Evolutionary conservation across 306 rosid genomes (phyloP).

Genomic region (Erythrophleum fordii): DNA sequence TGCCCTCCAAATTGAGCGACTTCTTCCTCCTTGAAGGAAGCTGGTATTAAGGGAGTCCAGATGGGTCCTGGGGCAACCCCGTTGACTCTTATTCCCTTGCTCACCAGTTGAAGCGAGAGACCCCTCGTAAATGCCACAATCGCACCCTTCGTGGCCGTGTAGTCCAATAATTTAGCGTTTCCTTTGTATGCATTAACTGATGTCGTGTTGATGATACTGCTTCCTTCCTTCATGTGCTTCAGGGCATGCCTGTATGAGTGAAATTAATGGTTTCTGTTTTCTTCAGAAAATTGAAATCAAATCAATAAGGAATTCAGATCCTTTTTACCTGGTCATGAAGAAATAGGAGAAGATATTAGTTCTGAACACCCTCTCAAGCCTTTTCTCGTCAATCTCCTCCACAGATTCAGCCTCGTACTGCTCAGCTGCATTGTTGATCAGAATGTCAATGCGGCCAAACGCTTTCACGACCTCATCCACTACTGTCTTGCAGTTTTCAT

Average conservation of each 20-base stretch:
- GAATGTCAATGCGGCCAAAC: conserved; percentile 63
- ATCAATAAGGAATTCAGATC: neutral
- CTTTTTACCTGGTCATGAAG: conserved; percentile 60
- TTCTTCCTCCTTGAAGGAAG: conserved; percentile 51
- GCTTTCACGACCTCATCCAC: conserved; percentile 60
- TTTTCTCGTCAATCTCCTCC: conserved; percentile 72
- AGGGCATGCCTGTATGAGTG: conserved; percentile 56
- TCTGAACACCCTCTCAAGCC: conserved; percentile 74
- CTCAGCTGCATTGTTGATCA: conserved; percentile 82
- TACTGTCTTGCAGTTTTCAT: conserved; percentile 69
- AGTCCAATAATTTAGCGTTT: conserved; percentile 50
- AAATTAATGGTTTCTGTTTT: neutral
- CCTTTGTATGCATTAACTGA: conserved; percentile 78
- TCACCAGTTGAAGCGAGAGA: conserved; percentile 64
- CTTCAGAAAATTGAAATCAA: neutral
- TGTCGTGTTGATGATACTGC: conserved; percentile 75
- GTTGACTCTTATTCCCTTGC: conserved; percentile 67
- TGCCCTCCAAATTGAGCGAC: conserved; percentile 44
- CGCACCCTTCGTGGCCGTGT: conserved; percentile 76
- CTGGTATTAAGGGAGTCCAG: conserved; percentile 72
- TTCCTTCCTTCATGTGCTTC: conserved; percentile 83
- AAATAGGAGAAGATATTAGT: conserved; percentile 77
- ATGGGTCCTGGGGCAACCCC: conserved; percentile 92
- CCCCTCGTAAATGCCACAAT: conserved; percentile 73
- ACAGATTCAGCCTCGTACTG: conserved; percentile 56